Evolutionary conservation across 2,329 filamentous ascomycete genomes (phyloP).

Genomic region (Calonectria multiphialidica): DNA sequence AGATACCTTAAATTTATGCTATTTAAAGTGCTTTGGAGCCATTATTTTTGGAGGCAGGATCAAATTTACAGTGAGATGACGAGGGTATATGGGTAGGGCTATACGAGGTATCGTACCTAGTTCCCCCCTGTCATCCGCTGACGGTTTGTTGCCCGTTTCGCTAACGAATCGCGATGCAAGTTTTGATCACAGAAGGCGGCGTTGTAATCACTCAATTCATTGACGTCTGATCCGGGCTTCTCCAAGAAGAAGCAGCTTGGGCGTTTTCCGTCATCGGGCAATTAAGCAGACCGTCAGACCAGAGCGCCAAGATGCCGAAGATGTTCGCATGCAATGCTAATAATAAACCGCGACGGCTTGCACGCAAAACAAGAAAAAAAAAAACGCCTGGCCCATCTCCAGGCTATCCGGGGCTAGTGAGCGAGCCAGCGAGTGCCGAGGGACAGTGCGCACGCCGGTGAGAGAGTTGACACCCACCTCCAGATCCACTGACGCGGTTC

Average conservation of each 20-base stretch:
- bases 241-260: not conserved
- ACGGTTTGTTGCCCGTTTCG: not conserved
- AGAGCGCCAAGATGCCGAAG: not conserved
- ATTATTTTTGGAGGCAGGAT: not conserved
- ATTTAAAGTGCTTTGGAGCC: not conserved
- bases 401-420: not conserved
- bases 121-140: not conserved
- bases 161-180: not conserved
- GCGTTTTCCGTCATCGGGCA: not conserved
- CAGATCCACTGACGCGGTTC: conserved; percentile 1
- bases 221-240: not conserved
- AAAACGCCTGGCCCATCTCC: not conserved
- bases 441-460: conserved; percentile 2
- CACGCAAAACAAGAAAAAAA: not conserved
- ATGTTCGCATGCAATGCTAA: not conserved
- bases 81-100: not conserved
- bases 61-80: not conserved
- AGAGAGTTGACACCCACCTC: not conserved
- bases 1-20: not conserved
- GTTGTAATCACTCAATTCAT: not conserved
- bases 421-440: not conserved
- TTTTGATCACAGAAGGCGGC: not conserved
- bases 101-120: not conserved
- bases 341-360: conserved; percentile 1
- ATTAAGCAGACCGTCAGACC: not conserved